phyloP scores from a whole-genome alignment of 2,329 filamentous ascomycete species.

The Epichloe sibirici region DNA sequence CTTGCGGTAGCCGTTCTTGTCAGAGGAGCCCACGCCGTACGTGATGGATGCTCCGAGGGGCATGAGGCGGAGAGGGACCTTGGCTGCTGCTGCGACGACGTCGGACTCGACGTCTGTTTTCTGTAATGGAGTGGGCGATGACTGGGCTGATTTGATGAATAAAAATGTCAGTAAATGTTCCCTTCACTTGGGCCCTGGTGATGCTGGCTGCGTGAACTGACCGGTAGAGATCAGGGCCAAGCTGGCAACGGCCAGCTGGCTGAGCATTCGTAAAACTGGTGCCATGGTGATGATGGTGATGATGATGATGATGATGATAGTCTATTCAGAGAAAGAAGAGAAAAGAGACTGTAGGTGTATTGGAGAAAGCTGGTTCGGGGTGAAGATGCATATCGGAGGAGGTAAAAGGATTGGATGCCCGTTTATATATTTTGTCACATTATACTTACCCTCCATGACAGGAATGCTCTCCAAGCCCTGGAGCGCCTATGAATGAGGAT shows the following conservation, averaged over 20 bases:
- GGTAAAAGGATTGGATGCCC: too few relatives aligned
- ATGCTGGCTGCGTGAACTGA: background rate
- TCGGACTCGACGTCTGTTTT: background rate
- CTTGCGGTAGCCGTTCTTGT: conserved; percentile 28
- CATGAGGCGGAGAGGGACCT: conserved; percentile 28
- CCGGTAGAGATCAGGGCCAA: conserved; percentile 12
- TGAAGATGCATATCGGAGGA: too few relatives aligned
- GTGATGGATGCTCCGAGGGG: conserved; percentile 32
- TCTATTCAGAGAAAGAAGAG: too few relatives aligned
- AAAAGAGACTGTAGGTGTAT: too few relatives aligned
- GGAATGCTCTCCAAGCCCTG: too few relatives aligned
- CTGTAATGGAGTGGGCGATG: background rate
- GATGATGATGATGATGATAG: conserved; percentile 1
- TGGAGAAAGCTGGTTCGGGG: too few relatives aligned
- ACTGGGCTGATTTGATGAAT: background rate
- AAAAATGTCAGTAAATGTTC: background rate
- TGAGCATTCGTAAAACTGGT: conserved; percentile 5
- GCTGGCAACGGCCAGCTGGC: conserved; percentile 11
- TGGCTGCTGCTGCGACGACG: conserved; percentile 3
- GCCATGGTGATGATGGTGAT: conserved; percentile 3
- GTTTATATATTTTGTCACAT: too few relatives aligned
- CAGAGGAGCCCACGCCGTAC: conserved; percentile 22
- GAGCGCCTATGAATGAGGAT: too few relatives aligned
- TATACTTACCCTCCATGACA: too few relatives aligned
- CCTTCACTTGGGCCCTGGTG: background rate